Evolutionary conservation across 2,329 filamentous ascomycete genomes (phyloP), one percentile per base, ranked within the genome.

Genomic region (Clonostachys chloroleuca): DNA sequence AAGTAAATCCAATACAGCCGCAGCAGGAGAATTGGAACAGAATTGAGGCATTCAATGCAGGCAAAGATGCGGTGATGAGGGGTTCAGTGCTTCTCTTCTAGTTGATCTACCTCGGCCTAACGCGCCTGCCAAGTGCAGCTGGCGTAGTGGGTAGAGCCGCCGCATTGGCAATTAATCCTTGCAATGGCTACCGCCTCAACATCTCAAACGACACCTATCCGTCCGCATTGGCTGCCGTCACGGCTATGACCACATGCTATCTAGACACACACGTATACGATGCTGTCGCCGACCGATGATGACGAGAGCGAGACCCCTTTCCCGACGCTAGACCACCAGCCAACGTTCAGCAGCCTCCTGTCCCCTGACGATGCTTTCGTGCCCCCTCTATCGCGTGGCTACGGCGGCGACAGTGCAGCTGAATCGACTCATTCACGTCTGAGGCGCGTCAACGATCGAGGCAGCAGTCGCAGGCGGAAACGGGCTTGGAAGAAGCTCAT

Each of bases 401-500:
- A 67, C 47, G 68, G 63, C 35, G 72, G 58, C 57, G 67, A 75
- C 52, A 48, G 63, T 57, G 49, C 61, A 54, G 53, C 51, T 34
- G 57, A 57, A 17, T 49, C 56, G 12, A 33, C 43, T 7, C 55
- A 63, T 34, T 57, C 65, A 43, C 72, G 69, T 42, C 51, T 64
- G 56, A 74, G 72, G 54, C 72, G 72, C 44, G 47, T 59, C 68
- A 74, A 75, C 42, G 78, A 78, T 40, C 75, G 83, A 16, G 87
- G 82, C 54, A 73, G 81, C 43, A 88, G 84, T 55, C 77, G 87
- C 42, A 76, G 83, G 57, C 77, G 85, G 54, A 89, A 85, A 60
- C 81, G 83, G 44, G 81, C 81, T 12, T 97, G 92, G 89, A 95
- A 95, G 77, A 97, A 97, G 73, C 70, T 99, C 54, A 79, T 99